Conservation (phyloP, 2,329 filamentous ascomycete species). For the Neofusicoccum laricinum region DNA sequence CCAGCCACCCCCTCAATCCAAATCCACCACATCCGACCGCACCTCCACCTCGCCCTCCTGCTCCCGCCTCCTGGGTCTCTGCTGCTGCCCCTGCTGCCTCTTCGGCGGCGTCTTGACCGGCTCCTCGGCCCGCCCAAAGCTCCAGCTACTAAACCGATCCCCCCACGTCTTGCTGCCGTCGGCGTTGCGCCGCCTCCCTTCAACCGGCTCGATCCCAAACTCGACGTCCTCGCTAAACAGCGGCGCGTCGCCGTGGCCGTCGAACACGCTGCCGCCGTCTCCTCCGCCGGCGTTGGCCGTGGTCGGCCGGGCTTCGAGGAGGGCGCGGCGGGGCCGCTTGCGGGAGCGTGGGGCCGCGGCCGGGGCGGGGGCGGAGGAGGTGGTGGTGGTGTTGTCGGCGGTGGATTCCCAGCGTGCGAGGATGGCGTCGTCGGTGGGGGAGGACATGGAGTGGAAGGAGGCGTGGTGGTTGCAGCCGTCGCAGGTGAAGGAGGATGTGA, state of each 20-base stretch:
- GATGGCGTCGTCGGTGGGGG: constrained; percentile 47
- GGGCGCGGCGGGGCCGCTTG: constrained; percentile 4
- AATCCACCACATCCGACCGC: neutral
- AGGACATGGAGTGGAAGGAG: constrained; percentile 54
- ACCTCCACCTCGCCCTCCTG: neutral
- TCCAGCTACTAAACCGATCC: constrained; percentile 12
- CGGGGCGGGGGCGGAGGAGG: neutral
- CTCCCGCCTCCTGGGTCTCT: neutral
- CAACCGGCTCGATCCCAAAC: neutral
- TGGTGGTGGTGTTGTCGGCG: neutral
- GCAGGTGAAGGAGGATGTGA: constrained; percentile 52
- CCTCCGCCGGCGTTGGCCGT: neutral
- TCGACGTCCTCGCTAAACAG: constrained; percentile 6
- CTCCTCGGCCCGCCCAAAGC: constrained; percentile 11
- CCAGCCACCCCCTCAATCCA: neutral
- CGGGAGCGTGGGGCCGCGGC: neutral
- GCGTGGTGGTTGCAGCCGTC: constrained; percentile 57
- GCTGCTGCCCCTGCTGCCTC: neutral
- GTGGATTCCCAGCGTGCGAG: constrained; percentile 39
- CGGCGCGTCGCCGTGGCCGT: neutral
- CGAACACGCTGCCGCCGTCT: neutral
- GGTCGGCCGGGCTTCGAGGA: neutral
- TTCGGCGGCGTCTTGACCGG: constrained; percentile 17
- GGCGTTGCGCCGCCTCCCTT: neutral
- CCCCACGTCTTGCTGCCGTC: constrained; percentile 13